A percentile compares a stretch with the other conserved stretches of the same genome.
Conservation (phyloP, 176 grass and related monocot species). For the Oryza officinalis region DNA sequence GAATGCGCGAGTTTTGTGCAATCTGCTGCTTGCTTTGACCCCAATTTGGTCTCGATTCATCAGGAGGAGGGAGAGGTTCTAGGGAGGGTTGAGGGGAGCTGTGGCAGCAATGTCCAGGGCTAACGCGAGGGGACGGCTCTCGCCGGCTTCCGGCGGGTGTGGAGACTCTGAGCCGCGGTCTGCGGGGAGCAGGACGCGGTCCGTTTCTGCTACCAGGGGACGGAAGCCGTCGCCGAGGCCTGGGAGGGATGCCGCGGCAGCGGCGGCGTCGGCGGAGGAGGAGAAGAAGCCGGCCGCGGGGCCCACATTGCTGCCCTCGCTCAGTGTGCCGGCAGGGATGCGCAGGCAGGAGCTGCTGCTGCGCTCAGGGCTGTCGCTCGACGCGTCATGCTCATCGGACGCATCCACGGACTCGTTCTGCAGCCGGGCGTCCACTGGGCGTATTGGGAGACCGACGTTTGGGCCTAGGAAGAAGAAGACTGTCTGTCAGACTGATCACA, state of each 20-base stretch:
- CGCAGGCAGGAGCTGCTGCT: slow-evolving; percentile 83
- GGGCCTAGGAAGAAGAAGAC: slow-evolving; percentile 54
- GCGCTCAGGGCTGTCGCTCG: slow-evolving; percentile 73
- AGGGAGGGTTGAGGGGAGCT: background rate
- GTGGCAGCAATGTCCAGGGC: slow-evolving; percentile 46
- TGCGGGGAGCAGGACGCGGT: slow-evolving; percentile 42
- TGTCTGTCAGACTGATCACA: slow-evolving; percentile 42
- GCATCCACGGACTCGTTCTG: slow-evolving; percentile 91
- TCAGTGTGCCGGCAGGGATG: slow-evolving; percentile 45
- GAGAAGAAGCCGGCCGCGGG: slow-evolving; percentile 41
- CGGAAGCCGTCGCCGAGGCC: slow-evolving; percentile 57
- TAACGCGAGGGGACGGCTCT: slow-evolving; percentile 41
- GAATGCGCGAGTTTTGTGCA: background rate
- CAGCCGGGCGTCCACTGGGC: slow-evolving; percentile 88
- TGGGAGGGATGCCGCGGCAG: slow-evolving; percentile 25
- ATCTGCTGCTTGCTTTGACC: slow-evolving; percentile 1
- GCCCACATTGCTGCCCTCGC: slow-evolving; percentile 55
- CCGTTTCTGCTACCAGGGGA: slow-evolving; percentile 52
- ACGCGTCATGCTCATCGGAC: slow-evolving; percentile 93
- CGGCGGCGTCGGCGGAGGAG: background rate
- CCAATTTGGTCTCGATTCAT: slow-evolving; percentile 34
- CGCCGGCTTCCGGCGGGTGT: slow-evolving; percentile 33
- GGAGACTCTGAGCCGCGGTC: slow-evolving; percentile 51
- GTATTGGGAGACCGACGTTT: slow-evolving; percentile 65
- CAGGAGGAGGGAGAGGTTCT: background rate